Conservation (phyloP, 2,329 filamentous ascomycete species). For the Aspergillus sp. region DNA sequence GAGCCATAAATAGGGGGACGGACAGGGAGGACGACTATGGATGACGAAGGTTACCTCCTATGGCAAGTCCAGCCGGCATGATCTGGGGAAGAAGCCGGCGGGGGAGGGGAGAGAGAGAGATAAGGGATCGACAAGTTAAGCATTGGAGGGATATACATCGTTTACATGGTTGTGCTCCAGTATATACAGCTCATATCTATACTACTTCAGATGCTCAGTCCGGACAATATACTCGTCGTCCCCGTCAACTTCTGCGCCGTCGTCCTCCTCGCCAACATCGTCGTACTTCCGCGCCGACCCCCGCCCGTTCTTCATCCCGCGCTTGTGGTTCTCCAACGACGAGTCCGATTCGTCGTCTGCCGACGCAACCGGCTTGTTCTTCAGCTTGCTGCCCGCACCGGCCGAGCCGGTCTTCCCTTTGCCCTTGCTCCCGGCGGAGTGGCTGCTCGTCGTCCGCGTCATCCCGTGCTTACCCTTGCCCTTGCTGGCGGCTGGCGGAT, state of each 20-base stretch:
- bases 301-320: conserved; percentile 5
- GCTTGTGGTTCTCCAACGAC: conserved; percentile 10
- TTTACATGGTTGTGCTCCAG: too few species aligned
- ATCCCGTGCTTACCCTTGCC: conserved; percentile 4
- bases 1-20: too few species aligned
- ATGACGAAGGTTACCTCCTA: too few species aligned
- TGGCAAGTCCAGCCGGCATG: too few species aligned
- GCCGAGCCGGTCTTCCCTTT: conserved; percentile 9
- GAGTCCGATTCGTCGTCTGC: conserved; percentile 25
- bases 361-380: conserved; percentile 26
- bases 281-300: conserved; percentile 7
- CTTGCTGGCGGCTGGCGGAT: conserved; percentile 18
- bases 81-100: too few species aligned
- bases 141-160: too few species aligned
- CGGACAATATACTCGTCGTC: conserved; percentile 32
- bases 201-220: conserved; percentile 30
- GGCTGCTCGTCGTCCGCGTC: neutral
- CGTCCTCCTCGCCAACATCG: conserved; percentile 17
- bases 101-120: too few species aligned
- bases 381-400: conserved; percentile 24
- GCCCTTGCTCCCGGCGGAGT: conserved; percentile 8
- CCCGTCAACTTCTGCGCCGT: conserved; percentile 16
- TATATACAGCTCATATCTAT: too few species aligned
- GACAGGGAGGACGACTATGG: too few species aligned
- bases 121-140: too few species aligned